Evolutionary conservation across 108 stramenopile species (phyloP).

Genomic region (Fragilaria radians): DNA sequence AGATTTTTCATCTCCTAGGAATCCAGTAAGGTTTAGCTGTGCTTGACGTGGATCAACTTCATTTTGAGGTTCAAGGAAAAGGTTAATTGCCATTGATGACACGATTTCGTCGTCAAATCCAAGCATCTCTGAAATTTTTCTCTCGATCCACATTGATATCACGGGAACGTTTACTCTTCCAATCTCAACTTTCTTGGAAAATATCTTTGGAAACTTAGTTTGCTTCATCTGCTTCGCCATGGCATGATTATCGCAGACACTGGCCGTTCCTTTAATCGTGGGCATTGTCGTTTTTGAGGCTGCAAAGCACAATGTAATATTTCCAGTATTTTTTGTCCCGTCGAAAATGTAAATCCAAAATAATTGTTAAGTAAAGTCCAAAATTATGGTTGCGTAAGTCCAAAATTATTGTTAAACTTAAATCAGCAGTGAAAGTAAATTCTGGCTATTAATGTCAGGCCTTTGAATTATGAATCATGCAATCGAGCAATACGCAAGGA

Average conservation of each 20-base stretch:
- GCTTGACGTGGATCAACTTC: conserved; percentile 66
- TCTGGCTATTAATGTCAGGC: no score
- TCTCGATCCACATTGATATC: conserved; percentile 75
- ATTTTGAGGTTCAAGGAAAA: conserved; percentile 43
- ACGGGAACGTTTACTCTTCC: conserved; percentile 64
- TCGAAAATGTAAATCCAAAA: no score
- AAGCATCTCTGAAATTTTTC: conserved; percentile 43
- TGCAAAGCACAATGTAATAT: no score
- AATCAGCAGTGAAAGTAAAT: no score
- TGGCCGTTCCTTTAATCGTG: conserved; percentile 78
- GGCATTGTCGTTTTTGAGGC: no score
- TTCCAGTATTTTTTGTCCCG: no score
- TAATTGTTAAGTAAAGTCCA: no score
- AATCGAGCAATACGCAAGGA: no score
- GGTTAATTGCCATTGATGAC: conserved; percentile 58
- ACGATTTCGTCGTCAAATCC: conserved; percentile 92
- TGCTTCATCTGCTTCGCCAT: conserved; percentile 58
- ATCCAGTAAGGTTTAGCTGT: conserved; percentile 75
- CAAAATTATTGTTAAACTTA: no score
- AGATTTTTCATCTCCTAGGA: conserved; percentile 69
- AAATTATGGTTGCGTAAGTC: no score
- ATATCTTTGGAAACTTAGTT: conserved; percentile 67
- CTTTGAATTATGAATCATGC: no score
- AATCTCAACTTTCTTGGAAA: conserved; percentile 40
- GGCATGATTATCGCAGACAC: conserved; percentile 58